These are phyloP conservation scores for Chimonanthus praecox DNA, from an alignment of 164 flowering plant species.

Conservation along the genomic window DNA sequence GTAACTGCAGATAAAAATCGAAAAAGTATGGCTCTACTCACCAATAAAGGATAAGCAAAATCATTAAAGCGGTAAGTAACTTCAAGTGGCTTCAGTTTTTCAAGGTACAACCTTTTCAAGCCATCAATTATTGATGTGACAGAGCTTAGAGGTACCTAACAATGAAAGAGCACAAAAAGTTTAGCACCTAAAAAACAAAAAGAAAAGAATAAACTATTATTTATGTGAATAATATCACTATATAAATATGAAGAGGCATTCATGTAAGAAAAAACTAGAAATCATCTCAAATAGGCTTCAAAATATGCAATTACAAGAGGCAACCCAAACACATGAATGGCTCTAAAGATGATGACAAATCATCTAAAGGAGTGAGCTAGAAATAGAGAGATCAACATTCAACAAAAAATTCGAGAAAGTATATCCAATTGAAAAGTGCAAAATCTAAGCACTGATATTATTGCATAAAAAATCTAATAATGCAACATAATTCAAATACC, in stretches of 20 bases:
- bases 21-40: conserved; percentile 27
- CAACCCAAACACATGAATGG: no score
- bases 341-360: no score
- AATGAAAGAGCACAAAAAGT: conserved; percentile 2
- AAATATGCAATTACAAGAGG: no score
- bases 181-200: background rate
- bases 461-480: background rate
- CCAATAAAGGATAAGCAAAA: conserved; percentile 88
- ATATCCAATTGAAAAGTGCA: no score
- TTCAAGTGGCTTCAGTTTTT: conserved; percentile 92
- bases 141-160: conserved; percentile 47
- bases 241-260: background rate
- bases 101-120: conserved; percentile 74
- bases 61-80: conserved; percentile 78
- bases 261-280: background rate
- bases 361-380: no score
- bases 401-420: no score
- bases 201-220: background rate
- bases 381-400: background rate
- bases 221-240: background rate
- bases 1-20: background rate
- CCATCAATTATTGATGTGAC: conserved; percentile 96
- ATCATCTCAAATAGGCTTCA: no score
- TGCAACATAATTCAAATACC: background rate
- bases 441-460: background rate